Percentiles rank a stretch among this genome's conserved stretches.
Conservation (phyloP, 352 stramenopile species). For the Saprolegnia diclina region DNA sequence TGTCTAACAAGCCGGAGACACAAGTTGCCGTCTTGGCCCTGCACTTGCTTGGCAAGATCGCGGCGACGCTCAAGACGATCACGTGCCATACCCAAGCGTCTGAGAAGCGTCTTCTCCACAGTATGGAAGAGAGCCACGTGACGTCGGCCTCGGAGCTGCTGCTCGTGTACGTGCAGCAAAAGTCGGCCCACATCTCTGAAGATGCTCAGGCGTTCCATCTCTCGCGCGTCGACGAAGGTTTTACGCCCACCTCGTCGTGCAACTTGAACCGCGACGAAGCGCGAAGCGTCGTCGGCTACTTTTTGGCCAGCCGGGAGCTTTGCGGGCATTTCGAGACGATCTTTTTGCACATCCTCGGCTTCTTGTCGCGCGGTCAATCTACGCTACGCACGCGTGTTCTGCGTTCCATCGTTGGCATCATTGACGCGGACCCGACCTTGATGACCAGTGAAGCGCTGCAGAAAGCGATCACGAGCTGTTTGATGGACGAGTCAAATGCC, state of each 20-base stretch:
- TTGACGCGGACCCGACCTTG: conserved; percentile 78
- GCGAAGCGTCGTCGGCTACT: conserved; percentile 40
- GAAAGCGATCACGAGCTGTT: conserved; percentile 54
- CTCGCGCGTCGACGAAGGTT: conserved; percentile 32
- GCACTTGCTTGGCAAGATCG: conserved; percentile 72
- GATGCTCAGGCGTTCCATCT: conserved; percentile 59
- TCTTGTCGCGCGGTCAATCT: conserved; percentile 64
- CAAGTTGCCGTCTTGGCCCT: conserved; percentile 62
- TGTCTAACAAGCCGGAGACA: conserved; percentile 56
- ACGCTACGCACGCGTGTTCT: conserved; percentile 71
- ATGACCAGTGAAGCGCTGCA: conserved; percentile 66
- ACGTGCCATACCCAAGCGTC: conserved; percentile 33
- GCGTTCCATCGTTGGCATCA: conserved; percentile 65
- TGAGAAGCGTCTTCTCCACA: conserved; percentile 11
- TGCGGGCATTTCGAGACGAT: conserved; percentile 62
- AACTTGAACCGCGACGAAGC: conserved; percentile 41
- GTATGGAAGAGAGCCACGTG: conserved; percentile 38
- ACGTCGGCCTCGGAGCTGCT: conserved; percentile 6
- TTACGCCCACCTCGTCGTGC: not conserved
- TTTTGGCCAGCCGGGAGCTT: conserved; percentile 54
- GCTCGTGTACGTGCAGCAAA: conserved; percentile 12
- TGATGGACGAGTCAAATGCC: conserved; percentile 68
- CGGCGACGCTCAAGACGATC: conserved; percentile 57
- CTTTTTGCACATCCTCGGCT: conserved; percentile 62
- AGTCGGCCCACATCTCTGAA: conserved; percentile 5